phyloP scores from a whole-genome alignment of 257 asterid genomes.

The Solanum clarkiae region DNA sequence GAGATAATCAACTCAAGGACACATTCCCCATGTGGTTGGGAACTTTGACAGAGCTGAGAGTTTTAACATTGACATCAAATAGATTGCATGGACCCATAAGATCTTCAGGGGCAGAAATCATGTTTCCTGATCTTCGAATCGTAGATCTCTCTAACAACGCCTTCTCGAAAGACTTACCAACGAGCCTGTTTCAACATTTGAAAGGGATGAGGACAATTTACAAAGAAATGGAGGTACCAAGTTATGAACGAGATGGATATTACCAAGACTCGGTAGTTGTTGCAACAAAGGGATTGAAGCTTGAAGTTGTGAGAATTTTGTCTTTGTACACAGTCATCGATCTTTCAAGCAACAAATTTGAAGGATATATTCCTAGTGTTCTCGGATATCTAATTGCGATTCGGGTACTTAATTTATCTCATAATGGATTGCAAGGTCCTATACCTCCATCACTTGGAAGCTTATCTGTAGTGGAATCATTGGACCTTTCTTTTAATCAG shows the following conservation, averaged over 20 bases:
- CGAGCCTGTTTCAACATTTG: neutral
- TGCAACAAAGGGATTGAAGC: neutral
- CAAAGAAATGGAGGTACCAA: too few species aligned
- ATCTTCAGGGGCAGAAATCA: neutral
- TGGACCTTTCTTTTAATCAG: neutral
- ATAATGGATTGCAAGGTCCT: too few species aligned
- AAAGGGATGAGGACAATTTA: too few species aligned
- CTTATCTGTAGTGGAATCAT: neutral
- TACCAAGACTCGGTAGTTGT: neutral
- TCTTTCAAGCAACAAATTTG: too few species aligned
- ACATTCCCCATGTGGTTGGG: neutral
- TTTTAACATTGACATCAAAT: neutral
- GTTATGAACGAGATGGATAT: neutral
- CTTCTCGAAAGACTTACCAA: neutral
- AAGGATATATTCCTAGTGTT: too few species aligned
- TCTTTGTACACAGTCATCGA: neutral
- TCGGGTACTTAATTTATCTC: too few species aligned
- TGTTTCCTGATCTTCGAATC: neutral
- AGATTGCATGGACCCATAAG: neutral
- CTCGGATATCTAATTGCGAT: too few species aligned
- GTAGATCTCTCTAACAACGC: neutral
- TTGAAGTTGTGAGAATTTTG: neutral
- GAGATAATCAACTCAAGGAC: neutral
- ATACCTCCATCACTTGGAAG: too few species aligned
- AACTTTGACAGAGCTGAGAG: neutral